Base-by-base conservation (phyloP, 176 grass and related monocot species). In the Otatea glauca region DNA sequence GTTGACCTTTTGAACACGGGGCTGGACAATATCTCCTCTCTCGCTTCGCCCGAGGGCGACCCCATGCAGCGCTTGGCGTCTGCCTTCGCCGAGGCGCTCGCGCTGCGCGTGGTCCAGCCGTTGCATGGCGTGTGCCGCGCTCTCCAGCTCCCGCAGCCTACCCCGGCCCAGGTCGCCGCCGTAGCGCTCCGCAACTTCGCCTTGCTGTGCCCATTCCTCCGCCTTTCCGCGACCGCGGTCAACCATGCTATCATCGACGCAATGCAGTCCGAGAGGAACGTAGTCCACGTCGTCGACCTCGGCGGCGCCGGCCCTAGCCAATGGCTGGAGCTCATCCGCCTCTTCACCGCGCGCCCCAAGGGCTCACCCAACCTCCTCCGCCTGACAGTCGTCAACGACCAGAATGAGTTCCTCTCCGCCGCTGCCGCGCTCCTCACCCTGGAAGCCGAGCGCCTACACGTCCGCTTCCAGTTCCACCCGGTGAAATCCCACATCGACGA, bases 221-320 rank as follows among this genome's bases (percentile, higher is more conserved):
- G 74, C 11, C 15, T 92, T n/a, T 70, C 86, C 0, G 83, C 74
- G 25, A 53, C 77, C 16, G 50, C 59, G 6, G 69, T 84, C 18
- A 92, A 94, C 89, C 78, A 81, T 3, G 70, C 81, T 12, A 89
- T 97, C 65, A 2, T 86, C 5, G 84, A 87, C 42, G 90, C 84
- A 12, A 89, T 79, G 78, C 77, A 59, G 39, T 54, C 25, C 4
- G 88, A 91, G 81, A 56, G 21, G 56, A 15, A 1, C 12, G 64
- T 81, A 5, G 42, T 94, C 5, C 88, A 94, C 81, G 78, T 94
- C 29, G 68, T 97, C 53, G 92, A 97, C 78, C 77, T 97, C 27
- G 74, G 81, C 16, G 84, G 86, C 5, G 69, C 84, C 37, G 85
- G 81, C 64, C 56, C 81, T 0, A 55, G 75, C 41, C 94, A 92